These are phyloP conservation scores for Trichoderma citrinoviride DNA, from an alignment of 2,329 filamentous ascomycete genomes.

Conservation along the genomic window DNA sequence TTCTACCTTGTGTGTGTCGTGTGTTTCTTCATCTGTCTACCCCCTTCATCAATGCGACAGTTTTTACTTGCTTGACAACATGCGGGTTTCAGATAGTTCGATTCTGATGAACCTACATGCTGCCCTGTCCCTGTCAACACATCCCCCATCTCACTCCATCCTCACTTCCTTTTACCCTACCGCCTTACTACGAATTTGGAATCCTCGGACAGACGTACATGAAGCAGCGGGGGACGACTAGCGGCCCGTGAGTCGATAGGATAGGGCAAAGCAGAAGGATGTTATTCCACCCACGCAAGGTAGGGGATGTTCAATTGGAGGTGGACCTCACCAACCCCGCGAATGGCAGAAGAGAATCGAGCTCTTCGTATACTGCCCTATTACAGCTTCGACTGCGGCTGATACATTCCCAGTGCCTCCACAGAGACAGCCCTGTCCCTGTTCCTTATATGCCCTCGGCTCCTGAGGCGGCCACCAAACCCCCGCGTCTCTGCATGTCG, in stretches of 20 bases:
- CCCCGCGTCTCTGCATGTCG: neutral
- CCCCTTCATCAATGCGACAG: neutral
- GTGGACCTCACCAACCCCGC: neutral
- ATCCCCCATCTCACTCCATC: neutral
- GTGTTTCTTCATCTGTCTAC: neutral
- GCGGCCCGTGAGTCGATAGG: neutral
- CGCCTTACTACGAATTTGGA: neutral
- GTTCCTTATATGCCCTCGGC: neutral
- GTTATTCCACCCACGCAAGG: neutral
- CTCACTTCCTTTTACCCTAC: neutral
- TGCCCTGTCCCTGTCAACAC: constrained; percentile 6
- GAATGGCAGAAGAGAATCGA: neutral
- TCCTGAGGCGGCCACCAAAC: neutral
- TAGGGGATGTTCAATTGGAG: neutral
- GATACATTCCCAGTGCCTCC: neutral
- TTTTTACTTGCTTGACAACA: neutral
- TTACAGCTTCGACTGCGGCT: neutral
- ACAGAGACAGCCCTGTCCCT: neutral
- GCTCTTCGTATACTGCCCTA: neutral
- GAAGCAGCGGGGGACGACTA: neutral
- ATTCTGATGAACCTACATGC: neutral
- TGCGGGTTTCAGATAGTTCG: neutral
- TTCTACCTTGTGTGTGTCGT: neutral
- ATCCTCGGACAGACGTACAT: neutral
- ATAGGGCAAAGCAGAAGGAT: neutral